These are phyloP conservation scores for Beauveria sp. DNA, from an alignment of 2,329 filamentous ascomycete species.

Conservation along the genomic window DNA sequence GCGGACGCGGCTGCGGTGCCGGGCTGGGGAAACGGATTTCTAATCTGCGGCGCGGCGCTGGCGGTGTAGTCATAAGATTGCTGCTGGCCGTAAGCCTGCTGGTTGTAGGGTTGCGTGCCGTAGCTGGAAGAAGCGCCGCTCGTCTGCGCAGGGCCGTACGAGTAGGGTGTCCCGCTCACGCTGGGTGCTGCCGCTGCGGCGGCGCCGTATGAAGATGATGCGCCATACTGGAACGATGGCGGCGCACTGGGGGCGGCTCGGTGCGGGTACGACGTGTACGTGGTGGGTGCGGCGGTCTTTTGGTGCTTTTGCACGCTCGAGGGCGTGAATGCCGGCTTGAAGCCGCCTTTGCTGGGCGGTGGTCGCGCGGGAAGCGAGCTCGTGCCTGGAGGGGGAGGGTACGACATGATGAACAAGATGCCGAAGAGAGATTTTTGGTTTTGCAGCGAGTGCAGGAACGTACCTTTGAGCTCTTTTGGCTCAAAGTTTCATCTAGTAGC, in stretches of 20 bases:
- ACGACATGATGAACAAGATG: slow-evolving; percentile 67
- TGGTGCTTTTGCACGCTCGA: slow-evolving; percentile 21
- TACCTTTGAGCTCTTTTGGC: slow-evolving; percentile 8
- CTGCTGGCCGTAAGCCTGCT: slow-evolving; percentile 32
- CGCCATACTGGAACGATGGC: slow-evolving; percentile 7
- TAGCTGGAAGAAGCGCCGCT: slow-evolving; percentile 14
- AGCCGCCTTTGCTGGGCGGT: slow-evolving; percentile 41
- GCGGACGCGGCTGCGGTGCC: slow-evolving; percentile 29
- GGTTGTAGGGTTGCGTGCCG: neutral
- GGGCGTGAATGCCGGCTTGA: slow-evolving; percentile 44
- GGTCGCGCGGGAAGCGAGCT: slow-evolving; percentile 65
- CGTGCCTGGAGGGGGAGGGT: slow-evolving; percentile 74
- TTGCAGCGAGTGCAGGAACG: slow-evolving; percentile 10
- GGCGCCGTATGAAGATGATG: neutral
- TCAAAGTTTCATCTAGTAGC: slow-evolving; percentile 5
- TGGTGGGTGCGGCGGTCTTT: neutral
- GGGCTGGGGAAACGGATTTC: slow-evolving; percentile 72
- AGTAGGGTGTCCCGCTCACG: slow-evolving; percentile 26
- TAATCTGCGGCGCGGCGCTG: slow-evolving; percentile 55
- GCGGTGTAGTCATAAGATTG: slow-evolving; percentile 29
- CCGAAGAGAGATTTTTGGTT: slow-evolving; percentile 3
- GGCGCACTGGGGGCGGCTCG: slow-evolving; percentile 2
- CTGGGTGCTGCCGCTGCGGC: slow-evolving; percentile 19
- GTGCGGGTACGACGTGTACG: slow-evolving; percentile 9
- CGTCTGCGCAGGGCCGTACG: slow-evolving; percentile 19